Evolutionary conservation across 495 filamentous ascomycete species (phyloP), one percentile per base, ranked within the genome.

Genomic region (Pseudevernia furfuracea): DNA sequence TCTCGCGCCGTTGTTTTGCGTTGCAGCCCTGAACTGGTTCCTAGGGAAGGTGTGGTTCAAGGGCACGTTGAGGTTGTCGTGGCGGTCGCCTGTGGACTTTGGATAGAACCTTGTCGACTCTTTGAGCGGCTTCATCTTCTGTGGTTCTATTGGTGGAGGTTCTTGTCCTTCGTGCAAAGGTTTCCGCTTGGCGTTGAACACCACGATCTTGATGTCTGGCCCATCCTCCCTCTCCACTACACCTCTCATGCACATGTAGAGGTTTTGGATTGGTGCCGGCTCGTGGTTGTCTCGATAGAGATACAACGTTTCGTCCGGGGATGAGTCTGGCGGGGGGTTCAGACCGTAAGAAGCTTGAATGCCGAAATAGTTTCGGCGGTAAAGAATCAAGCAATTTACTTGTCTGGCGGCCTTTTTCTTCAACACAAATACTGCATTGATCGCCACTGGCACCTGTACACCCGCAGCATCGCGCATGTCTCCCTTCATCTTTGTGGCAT

Each of bases 21-120:
- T 97, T 3, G 93, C 94, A 59, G 89, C 89, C 72, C 96, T 96
- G 80, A 97, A 97, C 70, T 97, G 93, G 52, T 97, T 96, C 4
- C 93, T 85, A 69, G 97, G 92, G 71, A 97, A 97, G 1, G 88
- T 89, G 60, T 59, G 58, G 37, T 59, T 30, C 34, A 43, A 44
- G 12, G 38, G 36, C 37, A 85, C 82, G 61, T 74, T 81, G 71
- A 60, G 79, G 72, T 25, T 74, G 73, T 17, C 63, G 34, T 73
- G 69, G 36, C 74, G 71, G 17, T 25, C 37, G 32, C 53, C 43
- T 30, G 60, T 61, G 0, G 65, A 63, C 32, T 39, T 46, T 17
- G 49, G 25, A 19, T 43, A 59, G 23, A 17, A 17, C 4, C 9
- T 53, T 1, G 12, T 53, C 25, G 49, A 53, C 25, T 28, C 49